Percentiles rank a stretch among this genome's conserved stretches.
phyloP scores from a whole-genome alignment of 2,329 filamentous ascomycete genomes.

The Lasiodiplodia hormozganensis region DNA sequence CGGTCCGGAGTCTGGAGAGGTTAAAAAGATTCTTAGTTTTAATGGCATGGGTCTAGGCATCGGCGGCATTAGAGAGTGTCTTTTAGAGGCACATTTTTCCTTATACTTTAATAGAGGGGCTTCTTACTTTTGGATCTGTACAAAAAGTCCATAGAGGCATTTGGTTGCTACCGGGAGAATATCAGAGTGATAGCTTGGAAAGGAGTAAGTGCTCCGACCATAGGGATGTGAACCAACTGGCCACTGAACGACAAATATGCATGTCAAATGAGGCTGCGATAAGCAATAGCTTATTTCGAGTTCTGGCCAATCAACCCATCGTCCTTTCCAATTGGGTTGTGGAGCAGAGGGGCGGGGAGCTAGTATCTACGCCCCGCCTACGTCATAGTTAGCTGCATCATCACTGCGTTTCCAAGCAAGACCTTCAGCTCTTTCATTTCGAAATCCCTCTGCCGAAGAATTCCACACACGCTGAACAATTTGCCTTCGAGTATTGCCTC shows the following conservation, averaged over 20 bases:
- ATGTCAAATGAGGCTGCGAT: conserved; percentile 2
- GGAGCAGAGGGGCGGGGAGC: conserved; percentile 2
- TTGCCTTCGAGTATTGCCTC: background rate
- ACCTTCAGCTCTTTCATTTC: background rate
- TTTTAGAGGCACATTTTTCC: background rate
- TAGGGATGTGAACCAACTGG: background rate
- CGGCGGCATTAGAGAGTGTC: background rate
- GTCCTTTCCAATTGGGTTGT: conserved; percentile 5
- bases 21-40: background rate
- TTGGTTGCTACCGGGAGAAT: background rate
- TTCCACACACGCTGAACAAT: background rate
- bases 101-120: background rate
- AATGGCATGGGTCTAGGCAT: background rate
- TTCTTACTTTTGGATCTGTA: background rate
- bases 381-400: conserved; percentile 24
- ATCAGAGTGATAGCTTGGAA: background rate
- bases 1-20: background rate
- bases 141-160: background rate
- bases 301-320: background rate
- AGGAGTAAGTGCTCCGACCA: no score
- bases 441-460: no score
- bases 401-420: background rate
- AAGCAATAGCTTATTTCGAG: background rate
- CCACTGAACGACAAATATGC: background rate
- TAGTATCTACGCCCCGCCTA: conserved; percentile 21